A percentile compares a stretch with the other conserved stretches of the same genome.
Conservation (phyloP, 2,329 filamentous ascomycete genomes). For the Claviceps sp. region DNA sequence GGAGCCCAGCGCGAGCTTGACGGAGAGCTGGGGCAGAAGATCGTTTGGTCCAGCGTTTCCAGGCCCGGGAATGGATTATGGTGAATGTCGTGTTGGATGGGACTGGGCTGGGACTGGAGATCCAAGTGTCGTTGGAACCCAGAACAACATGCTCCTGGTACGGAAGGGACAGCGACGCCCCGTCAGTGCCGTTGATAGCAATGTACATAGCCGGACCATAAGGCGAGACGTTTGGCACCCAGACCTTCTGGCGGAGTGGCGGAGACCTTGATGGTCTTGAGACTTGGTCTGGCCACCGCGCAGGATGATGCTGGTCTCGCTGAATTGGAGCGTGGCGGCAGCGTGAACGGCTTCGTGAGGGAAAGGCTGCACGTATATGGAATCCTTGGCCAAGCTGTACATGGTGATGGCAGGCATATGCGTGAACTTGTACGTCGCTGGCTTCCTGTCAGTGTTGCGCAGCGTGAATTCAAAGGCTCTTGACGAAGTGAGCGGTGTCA, state of each 20-base stretch:
- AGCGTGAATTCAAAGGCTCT: constrained; percentile 38
- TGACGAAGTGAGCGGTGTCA: constrained; percentile 43
- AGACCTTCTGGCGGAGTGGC: constrained; percentile 2
- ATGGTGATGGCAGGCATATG: constrained; percentile 37
- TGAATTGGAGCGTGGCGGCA: constrained; percentile 20
- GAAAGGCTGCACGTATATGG: constrained; percentile 26
- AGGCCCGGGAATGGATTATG: constrained; percentile 27
- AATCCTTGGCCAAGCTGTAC: constrained; percentile 30
- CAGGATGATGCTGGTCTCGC: constrained; percentile 4
- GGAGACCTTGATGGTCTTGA: constrained; percentile 3
- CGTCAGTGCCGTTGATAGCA: constrained; percentile 23
- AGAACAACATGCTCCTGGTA: constrained; percentile 23
- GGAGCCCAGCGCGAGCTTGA: constrained; percentile 32
- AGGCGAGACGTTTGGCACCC: constrained; percentile 4
- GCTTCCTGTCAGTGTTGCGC: constrained; percentile 35
- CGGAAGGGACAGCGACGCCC: constrained; percentile 23
- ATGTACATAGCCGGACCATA: constrained; percentile 8
- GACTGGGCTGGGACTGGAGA: constrained; percentile 12
- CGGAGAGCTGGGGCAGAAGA: constrained; percentile 25
- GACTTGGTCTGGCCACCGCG: constrained; percentile 1
- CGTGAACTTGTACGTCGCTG: constrained; percentile 37
- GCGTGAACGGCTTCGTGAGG: constrained; percentile 30
- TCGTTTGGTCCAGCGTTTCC: constrained; percentile 20
- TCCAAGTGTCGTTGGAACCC: constrained; percentile 13
- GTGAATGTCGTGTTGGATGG: constrained; percentile 25